Conservation (phyloP, 192 early-diverging fungal genomes). For the Podila horticola region DNA sequence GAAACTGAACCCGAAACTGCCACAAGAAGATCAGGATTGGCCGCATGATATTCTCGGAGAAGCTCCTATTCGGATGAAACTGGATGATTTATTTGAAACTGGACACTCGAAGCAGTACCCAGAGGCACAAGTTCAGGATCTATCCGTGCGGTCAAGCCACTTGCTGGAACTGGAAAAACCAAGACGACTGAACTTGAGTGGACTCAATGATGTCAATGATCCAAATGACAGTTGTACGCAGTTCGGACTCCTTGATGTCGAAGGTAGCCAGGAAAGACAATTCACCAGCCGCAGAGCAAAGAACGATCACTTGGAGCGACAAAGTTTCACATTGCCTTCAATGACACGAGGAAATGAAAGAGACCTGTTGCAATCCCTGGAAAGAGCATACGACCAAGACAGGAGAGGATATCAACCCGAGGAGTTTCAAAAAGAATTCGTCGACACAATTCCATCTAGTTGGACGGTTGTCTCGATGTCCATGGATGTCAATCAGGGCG, state of each 20-base stretch:
- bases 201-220: not conserved
- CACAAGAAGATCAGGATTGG: constrained; percentile 39
- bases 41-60: constrained; percentile 39
- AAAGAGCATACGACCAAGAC: constrained; percentile 54
- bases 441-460: constrained; percentile 65
- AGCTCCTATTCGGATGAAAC: not conserved
- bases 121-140: not conserved
- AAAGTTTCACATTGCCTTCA: constrained; percentile 12
- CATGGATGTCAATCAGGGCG: constrained; percentile 71
- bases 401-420: constrained; percentile 26
- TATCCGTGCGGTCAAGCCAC: constrained; percentile 4
- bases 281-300: constrained; percentile 5
- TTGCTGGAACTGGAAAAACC: constrained; percentile 29
- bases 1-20: constrained; percentile 42
- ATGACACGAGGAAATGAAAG: constrained; percentile 30
- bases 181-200: constrained; percentile 6
- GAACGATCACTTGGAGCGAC: constrained; percentile 18
- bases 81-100: not conserved
- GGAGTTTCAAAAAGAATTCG: constrained; percentile 60
- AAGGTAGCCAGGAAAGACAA: not conserved
- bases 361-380: constrained; percentile 32
- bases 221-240: not conserved
- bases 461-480: constrained; percentile 88
- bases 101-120: too few relatives aligned
- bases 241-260: not conserved